Evolutionary conservation across 2,329 filamentous ascomycete genomes (phyloP), one percentile per base, ranked within the genome.

Genomic region (Stenocarpella maydis): DNA sequence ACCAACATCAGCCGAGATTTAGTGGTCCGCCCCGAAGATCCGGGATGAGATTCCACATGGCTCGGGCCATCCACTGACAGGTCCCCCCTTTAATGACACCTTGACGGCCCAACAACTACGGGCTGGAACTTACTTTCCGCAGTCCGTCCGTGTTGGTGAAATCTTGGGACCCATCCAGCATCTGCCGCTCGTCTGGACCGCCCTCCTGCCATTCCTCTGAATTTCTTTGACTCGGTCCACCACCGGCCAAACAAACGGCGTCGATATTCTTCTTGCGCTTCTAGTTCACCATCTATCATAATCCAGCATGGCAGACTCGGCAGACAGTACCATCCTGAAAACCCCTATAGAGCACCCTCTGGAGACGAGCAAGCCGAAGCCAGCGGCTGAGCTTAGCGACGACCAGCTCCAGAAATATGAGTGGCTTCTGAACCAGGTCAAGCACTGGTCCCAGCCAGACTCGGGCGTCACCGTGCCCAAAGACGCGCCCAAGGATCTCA

Each of bases 381-480:
- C 87, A 7, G 84, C 85, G 12, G 80, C 88, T 7, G 79, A 86
- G 69, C 87, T 98, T 75, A 94, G 90, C 14, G 77, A 87, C 12
- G 94, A 97, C 43, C 93, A 98, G 81, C 82, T 92, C 77, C 79
- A 85, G 73, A 98, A 97, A 82, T 98, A 98, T 82, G 87, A 91
- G 52, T 83, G 88, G 72, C 85, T 98, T 63, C 87, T 98, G 54
- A 84, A 87, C 55, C 86, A 87, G 65, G 93, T 90, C 53, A 90
- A 87, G 73, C 82, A 83, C 74, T 97, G 94, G 92, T 49, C 63
- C 2, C 34, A 58, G n/a, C 67, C 69, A 37, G 53, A 65, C 24
- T 28, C 53, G 1, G 69, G 69, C 34, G 47, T 69, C 41, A 71
- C 61, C 9, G 61, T 69, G 2, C 69, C 69, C 26, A 88, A 87